A percentile compares a stretch with the other conserved stretches of the same genome.
phyloP scores from a whole-genome alignment of 192 early-diverging fungal species.

The Diversispora eburnea region DNA sequence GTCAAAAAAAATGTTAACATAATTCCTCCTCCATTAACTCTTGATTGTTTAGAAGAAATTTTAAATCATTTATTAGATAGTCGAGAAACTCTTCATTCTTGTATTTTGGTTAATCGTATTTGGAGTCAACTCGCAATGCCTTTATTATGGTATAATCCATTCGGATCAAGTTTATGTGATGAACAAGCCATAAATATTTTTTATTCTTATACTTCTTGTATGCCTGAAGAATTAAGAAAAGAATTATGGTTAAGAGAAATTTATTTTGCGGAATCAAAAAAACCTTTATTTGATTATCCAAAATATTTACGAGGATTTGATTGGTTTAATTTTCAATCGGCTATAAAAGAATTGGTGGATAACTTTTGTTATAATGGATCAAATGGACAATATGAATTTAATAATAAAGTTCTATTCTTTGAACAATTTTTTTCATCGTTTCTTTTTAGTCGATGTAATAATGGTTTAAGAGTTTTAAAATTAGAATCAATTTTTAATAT shows the following conservation, averaged over 20 bases:
- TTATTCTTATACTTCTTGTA: background rate
- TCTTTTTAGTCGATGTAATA: background rate
- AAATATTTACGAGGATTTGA: conserved; percentile 20
- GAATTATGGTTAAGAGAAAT: background rate
- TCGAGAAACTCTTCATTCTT: background rate
- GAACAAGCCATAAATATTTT: background rate
- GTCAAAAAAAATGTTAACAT: no score
- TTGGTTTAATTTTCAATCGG: conserved; percentile 8
- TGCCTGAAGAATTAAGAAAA: background rate
- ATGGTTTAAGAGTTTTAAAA: background rate
- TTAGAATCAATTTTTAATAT: background rate
- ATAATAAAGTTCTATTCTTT: background rate
- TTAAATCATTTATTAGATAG: background rate
- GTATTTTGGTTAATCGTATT: background rate
- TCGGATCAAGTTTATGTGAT: background rate
- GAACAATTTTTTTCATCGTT: background rate
- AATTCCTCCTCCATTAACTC: background rate
- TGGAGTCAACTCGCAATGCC: conserved; percentile 1
- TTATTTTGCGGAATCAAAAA: background rate
- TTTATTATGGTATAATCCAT: conserved; percentile 4
- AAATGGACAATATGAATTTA: background rate
- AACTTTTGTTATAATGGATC: background rate
- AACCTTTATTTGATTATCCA: conserved; percentile 11
- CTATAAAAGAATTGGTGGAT: background rate
- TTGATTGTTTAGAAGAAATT: conserved; percentile 8